A percentile compares a stretch with the other conserved stretches of the same genome.
Conservation (phyloP, 1,139 yeast species). For the Suhomyces yuchorum region DNA sequence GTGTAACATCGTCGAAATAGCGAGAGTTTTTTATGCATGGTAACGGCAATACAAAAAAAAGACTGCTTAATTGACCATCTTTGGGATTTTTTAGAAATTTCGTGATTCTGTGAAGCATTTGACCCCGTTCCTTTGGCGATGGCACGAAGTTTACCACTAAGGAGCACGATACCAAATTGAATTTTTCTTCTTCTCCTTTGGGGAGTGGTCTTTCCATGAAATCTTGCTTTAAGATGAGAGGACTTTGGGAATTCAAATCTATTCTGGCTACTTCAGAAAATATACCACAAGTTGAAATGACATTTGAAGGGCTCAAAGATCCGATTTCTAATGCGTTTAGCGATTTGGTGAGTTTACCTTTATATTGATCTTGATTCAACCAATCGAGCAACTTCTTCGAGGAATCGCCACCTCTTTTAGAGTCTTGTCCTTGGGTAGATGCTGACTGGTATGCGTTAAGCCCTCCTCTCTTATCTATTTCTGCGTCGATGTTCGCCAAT, state of each 20-base stretch:
- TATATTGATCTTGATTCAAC: constrained; percentile 40
- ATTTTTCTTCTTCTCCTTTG: constrained; percentile 40
- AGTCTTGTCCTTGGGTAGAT: constrained; percentile 79
- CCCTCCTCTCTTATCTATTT: constrained; percentile 66
- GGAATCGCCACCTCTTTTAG: constrained; percentile 85
- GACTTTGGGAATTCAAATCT: constrained; percentile 82
- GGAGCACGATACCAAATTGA: constrained; percentile 76
- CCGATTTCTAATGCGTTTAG: constrained; percentile 76
- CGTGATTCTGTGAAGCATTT: constrained; percentile 67
- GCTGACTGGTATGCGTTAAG: constrained; percentile 80
- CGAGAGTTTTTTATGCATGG: constrained; percentile 86
- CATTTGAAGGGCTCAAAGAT: constrained; percentile 66
- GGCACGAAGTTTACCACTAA: constrained; percentile 89
- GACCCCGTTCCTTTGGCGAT: constrained; percentile 67
- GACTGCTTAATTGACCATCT: constrained; percentile 27
- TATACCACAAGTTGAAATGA: constrained; percentile 1
- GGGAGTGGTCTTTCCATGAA: constrained; percentile 81
- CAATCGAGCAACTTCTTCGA: constrained; percentile 74
- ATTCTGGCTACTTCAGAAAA: constrained; percentile 31
- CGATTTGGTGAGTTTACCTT: constrained; percentile 17
- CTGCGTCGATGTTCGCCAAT: constrained; percentile 60
- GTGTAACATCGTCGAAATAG: constrained; percentile 56
- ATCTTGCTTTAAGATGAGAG: constrained; percentile 71
- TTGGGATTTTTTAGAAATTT: constrained; percentile 51
- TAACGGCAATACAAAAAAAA: constrained; percentile 82